Evolutionary conservation across 2,329 filamentous ascomycete species (phyloP).

Genomic region (Fusarium sublunatum): DNA sequence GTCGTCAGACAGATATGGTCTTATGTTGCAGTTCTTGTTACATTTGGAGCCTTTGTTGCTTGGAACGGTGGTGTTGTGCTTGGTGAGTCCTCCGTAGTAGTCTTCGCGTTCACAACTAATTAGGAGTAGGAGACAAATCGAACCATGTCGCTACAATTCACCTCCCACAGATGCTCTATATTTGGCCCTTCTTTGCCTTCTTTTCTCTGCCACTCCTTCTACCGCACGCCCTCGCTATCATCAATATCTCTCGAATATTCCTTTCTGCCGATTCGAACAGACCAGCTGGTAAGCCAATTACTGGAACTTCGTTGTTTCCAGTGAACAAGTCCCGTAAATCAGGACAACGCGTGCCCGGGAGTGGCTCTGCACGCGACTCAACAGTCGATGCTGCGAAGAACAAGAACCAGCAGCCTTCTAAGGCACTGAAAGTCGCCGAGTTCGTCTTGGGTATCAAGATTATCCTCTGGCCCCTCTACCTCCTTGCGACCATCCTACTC

Average conservation of each 20-base stretch:
- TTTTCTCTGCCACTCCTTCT: slow-evolving; percentile 86
- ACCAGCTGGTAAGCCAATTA: background rate
- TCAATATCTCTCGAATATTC: slow-evolving; percentile 31
- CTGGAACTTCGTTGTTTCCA: background rate
- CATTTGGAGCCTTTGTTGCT: slow-evolving; percentile 79
- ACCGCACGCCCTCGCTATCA: slow-evolving; percentile 58
- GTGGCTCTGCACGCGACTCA: background rate
- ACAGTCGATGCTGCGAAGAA: background rate
- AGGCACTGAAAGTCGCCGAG: slow-evolving; percentile 15
- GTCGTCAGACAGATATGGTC: slow-evolving; percentile 66
- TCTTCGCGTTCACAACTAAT: slow-evolving; percentile 40
- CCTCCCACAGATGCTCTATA: slow-evolving; percentile 91
- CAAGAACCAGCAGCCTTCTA: slow-evolving; percentile 10
- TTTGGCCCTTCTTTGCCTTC: slow-evolving; percentile 90
- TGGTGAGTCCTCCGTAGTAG: slow-evolving; percentile 61
- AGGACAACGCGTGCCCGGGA: background rate
- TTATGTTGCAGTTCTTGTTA: slow-evolving; percentile 69
- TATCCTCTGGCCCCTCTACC: slow-evolving; percentile 52
- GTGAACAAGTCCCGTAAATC: slow-evolving; percentile 10
- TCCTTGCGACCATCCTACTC: slow-evolving; percentile 50
- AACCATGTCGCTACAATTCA: slow-evolving; percentile 94
- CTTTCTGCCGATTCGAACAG: background rate
- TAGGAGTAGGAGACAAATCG: slow-evolving; percentile 80
- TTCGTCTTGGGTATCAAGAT: slow-evolving; percentile 49
- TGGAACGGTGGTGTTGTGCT: slow-evolving; percentile 95